A percentile compares a stretch with the other conserved stretches of the same genome.
Evolutionary conservation across 371 early-diverging fungal species (phyloP).

Genomic region (Mucor lusitanicus): DNA sequence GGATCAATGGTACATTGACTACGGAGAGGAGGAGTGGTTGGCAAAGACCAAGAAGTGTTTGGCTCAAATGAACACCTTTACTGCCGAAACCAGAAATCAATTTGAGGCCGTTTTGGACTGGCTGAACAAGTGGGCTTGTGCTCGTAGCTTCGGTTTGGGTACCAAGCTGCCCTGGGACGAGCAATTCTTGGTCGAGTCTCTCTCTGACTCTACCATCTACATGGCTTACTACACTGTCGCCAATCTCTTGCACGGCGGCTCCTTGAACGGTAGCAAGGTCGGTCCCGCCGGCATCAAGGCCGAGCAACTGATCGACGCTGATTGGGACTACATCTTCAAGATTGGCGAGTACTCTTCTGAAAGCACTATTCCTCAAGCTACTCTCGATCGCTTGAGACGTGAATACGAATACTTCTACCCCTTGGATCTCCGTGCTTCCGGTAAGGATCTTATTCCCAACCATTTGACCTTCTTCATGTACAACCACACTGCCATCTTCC

Average conservation of each 20-base stretch:
- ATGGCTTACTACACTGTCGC: conserved; percentile 99
- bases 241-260: conserved; percentile 90
- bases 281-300: conserved; percentile 85
- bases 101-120: conserved; percentile 93
- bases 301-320: conserved; percentile 90
- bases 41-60: conserved; percentile 80
- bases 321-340: conserved; percentile 95
- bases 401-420: conserved; percentile 99
- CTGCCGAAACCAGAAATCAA: conserved; percentile 86
- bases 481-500: conserved; percentile 99
- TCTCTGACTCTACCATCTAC: conserved; percentile 99
- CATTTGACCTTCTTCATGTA: conserved; percentile 99
- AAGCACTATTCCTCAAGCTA: conserved; percentile 62
- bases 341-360: conserved; percentile 72
- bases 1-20: conserved; percentile 99
- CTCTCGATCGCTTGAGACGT: conserved; percentile 74
- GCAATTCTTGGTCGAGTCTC: conserved; percentile 97
- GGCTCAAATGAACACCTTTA: conserved; percentile 82
- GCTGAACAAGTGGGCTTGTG: conserved; percentile 99
- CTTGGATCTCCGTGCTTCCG: conserved; percentile 96
- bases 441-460: conserved; percentile 99
- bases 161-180: conserved; percentile 97
- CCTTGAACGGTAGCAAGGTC: conserved; percentile 81
- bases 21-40: conserved; percentile 96
- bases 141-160: conserved; percentile 98